Evolutionary conservation across 2,329 filamentous ascomycete genomes (phyloP).

Genomic region (Paraphaeosphaeria minitans): DNA sequence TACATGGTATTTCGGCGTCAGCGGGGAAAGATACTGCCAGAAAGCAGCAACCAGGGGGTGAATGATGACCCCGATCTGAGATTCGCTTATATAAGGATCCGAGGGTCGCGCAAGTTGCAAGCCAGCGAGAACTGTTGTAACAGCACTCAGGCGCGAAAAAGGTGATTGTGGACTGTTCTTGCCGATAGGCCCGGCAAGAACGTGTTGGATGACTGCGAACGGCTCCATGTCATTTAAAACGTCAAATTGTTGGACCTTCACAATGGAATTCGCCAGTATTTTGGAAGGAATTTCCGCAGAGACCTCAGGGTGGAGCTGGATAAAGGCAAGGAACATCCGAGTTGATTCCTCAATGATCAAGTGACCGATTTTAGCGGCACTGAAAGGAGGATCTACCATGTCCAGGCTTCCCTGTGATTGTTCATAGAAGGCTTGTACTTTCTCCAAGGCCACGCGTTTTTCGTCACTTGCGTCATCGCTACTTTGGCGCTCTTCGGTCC

Average conservation of each 20-base stretch:
- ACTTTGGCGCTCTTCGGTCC: constrained; percentile 14
- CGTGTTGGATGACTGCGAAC: constrained; percentile 27
- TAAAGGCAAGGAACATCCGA: constrained; percentile 30
- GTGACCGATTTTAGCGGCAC: constrained; percentile 32
- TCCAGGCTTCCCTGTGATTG: constrained; percentile 45
- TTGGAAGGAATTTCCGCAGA: constrained; percentile 38
- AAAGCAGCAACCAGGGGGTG: constrained; percentile 71
- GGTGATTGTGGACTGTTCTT: constrained; percentile 16
- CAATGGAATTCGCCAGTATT: constrained; percentile 41
- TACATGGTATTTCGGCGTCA: constrained; percentile 89
- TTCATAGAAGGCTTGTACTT: constrained; percentile 41
- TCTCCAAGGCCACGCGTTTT: constrained; percentile 19
- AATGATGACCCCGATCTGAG: constrained; percentile 67
- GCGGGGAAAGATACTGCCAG: constrained; percentile 82
- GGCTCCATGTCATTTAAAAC: constrained; percentile 36
- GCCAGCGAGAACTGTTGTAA: constrained; percentile 40
- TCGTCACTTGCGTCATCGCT: constrained; percentile 12
- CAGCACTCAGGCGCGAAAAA: constrained; percentile 38
- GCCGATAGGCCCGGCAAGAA: constrained; percentile 19
- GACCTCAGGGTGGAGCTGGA: constrained; percentile 17
- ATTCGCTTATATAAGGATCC: constrained; percentile 33
- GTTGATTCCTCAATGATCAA: constrained; percentile 38
- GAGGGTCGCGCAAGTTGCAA: constrained; percentile 35
- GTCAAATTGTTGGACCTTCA: constrained; percentile 34
- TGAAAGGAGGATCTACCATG: constrained; percentile 35